Base-by-base conservation (phyloP, 2,329 filamentous ascomycete species). In the Microdochium paspali region DNA sequence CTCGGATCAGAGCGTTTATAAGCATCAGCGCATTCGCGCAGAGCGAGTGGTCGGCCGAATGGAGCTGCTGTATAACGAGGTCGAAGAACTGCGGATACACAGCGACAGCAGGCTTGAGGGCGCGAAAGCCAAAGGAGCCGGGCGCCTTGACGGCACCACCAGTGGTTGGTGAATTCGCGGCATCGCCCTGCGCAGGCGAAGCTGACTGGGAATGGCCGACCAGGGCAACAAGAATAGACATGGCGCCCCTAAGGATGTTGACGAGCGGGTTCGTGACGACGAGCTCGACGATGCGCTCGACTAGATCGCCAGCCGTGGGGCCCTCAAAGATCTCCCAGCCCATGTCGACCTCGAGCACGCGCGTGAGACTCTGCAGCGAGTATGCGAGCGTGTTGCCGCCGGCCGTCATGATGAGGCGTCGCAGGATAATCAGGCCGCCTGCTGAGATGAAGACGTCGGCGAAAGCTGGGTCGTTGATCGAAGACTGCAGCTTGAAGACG, bases 331-430 rank as follows among this genome's bases (percentile, higher is more conserved):
- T 81, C 53, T 97, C 90, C 93, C 93, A 98, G 50, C 93, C 93
- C 79, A 96, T 95, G 68, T 97, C 93, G 32, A 97, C 86, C 68
- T 98, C 93, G 51, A 98, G 74, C 50, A 98, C 70, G 48, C 90
- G 80, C 49, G 84, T 87, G 58, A 97, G 77, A 58, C 88, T 93
- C 55, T 95, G 91, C 50, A 98, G 74, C 51, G 90, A 88, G 69
- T 98, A 98, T 51, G 93, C 93, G 61, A 98, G 75, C 1, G 93
- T 97, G 66, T 98, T 98, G 49, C 93, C 93, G 49, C 80, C 87
- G 25, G 90, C 84, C 54, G 81, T 80, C 74, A 97, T 82, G 53
- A 93, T 89, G 47, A 97, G 75, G 48, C 87, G 82, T 46, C 89
- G 82, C 58, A 98, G 71, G 55, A 91, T 82, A 55, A 82, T 76